Evolutionary conservation across 2,329 filamentous ascomycete genomes (phyloP), one percentile per base, ranked within the genome.

Genomic region (Talaromyces sp.): DNA sequence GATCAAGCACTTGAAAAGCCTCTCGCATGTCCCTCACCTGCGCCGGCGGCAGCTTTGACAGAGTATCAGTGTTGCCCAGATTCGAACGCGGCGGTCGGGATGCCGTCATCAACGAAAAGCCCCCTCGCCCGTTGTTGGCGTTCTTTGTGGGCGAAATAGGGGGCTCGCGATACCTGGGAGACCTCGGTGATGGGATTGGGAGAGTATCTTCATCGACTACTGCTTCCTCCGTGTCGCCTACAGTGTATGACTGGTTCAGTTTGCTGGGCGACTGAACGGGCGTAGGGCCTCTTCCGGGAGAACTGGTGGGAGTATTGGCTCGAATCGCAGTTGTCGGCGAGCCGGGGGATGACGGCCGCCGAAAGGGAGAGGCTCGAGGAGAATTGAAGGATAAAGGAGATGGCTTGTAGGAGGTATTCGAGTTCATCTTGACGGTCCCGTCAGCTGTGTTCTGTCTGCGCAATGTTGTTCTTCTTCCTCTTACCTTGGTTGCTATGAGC

Each of bases 1-100:
- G 84, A 74, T 97, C 94, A 53, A 99, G 82, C 61, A 97, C 92
- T 74, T 95, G 91, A 74, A 97, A 99, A 0, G 89, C 91, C 72
- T 97, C 93, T 62, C 94, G 86, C 75, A 99, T 84, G 67, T 91
- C 90, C 69, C 92, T 86, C 38, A 97, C 86, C 67, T 97, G 91
- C 3, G 90, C 82, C 2, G 91, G 87, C 41, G 93, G 89, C 48
- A 97, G 77, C 69, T 76, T 65, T 68, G 78, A 66, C 67, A 82
- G 61, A 62, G 70, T 62, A 65, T 76, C 77, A 27, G 66, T 70
- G 35, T 67, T 65, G 8, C 63, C 63, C 26, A 64, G 62, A 59
- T 64, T 65, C 50, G 69, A 65, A 10, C 64, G 67, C 52, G 63
- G 60, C 5, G 65, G 64, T 52, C 66, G 69, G 9, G 60, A 68